These are phyloP conservation scores for Zasmidium cellare DNA, from an alignment of 2,329 filamentous ascomycete species.

Conservation along the genomic window DNA sequence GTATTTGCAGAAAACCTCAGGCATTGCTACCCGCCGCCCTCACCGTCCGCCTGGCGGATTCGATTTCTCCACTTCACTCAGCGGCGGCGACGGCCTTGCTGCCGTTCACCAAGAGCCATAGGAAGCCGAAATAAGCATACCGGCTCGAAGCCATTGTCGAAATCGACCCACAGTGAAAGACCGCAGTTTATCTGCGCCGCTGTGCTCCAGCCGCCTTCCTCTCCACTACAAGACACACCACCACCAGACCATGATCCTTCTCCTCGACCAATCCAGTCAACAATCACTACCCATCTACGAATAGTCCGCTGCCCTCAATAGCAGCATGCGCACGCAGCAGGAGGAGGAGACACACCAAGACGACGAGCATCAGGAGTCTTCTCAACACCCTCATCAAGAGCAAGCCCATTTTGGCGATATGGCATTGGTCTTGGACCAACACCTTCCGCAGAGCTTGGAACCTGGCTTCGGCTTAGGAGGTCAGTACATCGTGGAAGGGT, in stretches of 20 bases:
- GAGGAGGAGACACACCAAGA: background rate
- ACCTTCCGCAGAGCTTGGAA: background rate
- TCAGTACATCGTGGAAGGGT: background rate
- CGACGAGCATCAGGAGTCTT: background rate
- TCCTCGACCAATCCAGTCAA: background rate
- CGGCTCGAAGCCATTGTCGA: no score
- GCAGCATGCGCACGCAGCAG: constrained; percentile 1
- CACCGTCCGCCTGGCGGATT: background rate
- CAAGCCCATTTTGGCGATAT: background rate
- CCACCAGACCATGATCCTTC: background rate
- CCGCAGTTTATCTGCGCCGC: background rate
- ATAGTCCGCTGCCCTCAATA: background rate
- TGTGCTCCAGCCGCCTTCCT: background rate
- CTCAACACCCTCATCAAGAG: background rate
- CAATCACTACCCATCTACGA: background rate
- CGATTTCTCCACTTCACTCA: background rate
- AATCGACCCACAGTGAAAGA: background rate
- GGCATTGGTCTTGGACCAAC: background rate
- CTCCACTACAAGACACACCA: background rate
- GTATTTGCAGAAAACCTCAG: background rate
- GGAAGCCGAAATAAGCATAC: background rate
- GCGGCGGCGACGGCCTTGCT: background rate
- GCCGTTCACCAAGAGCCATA: background rate
- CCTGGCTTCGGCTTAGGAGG: constrained; percentile 2
- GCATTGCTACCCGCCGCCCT: background rate